Evolutionary conservation across 2,329 filamentous ascomycete species (phyloP), one percentile per base, ranked within the genome.

Genomic region (Aurifilum marmelostoma): DNA sequence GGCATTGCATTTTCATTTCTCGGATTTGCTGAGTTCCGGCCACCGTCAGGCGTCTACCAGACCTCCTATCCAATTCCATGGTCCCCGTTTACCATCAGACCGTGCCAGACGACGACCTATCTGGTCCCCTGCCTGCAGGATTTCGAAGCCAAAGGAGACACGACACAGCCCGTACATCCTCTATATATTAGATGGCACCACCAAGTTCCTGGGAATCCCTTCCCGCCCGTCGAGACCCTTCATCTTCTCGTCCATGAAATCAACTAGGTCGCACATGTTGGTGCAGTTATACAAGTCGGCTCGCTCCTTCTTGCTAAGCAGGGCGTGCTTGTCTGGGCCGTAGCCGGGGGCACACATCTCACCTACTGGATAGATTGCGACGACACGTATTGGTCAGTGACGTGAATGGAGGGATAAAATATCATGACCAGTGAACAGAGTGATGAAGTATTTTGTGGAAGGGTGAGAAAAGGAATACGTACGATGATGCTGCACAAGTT

Each of bases 311-410:
- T 85, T 88, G n/a, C 75, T 82, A 70, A 91, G 76, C 74, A 90
- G 79, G 6, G 83, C 77, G 1, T 76, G 76, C 77, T 87, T 87
- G 74, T 86, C 81, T 16, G 82, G 75, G 0, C 84, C 83, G 77
- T 88, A 84, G 21, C 87, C 87, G 5, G 87, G 85, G 1, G 81
- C 83, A 72, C 83, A 86, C 89, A 92, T 92, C 79, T 92, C 88
- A 68, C 82, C 83, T 37, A 92, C 76, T 71, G 65, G 59, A 18
- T 6, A 16, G 0, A 29, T 47, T 47, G 9, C 18, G 43, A 47
- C 18, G 7, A n/a, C 8, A 21, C 9, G 11, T 1, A 8, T n/a
- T 2, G 7, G 61, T 54, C 24, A 43, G 12, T 24, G 4, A 8
- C 8, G 16, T 7, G 60, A 14, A 27, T 8, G 24, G 3, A 27